These are phyloP conservation scores for Colletotrichum brevisporum DNA, from an alignment of 2,329 filamentous ascomycete genomes.

Conservation along the genomic window DNA sequence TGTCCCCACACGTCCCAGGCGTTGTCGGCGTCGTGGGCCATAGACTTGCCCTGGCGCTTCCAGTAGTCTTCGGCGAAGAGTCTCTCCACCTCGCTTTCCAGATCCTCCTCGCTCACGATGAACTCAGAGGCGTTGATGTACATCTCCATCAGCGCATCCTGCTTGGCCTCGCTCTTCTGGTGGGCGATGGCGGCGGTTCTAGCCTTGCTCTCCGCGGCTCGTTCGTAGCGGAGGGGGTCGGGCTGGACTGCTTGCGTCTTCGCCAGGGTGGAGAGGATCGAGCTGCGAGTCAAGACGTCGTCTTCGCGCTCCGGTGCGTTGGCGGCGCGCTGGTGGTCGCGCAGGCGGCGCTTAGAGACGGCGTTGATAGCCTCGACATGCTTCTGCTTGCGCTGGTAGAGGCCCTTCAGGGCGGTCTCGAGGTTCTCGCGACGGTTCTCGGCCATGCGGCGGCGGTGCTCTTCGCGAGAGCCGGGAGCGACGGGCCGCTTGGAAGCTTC, in stretches of 20 bases:
- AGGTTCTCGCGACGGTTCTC: constrained; percentile 79
- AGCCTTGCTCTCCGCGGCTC: constrained; percentile 58
- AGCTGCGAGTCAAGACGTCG: constrained; percentile 81
- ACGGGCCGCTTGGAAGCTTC: constrained; percentile 51
- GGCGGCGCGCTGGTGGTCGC: constrained; percentile 62
- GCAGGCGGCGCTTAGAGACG: constrained; percentile 57
- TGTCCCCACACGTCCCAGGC: constrained; percentile 65
- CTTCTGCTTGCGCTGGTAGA: constrained; percentile 75
- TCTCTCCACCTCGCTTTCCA: constrained; percentile 79
- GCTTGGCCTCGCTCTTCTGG: constrained; percentile 71
- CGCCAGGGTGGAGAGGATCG: constrained; percentile 68
- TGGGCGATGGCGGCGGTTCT: constrained; percentile 60
- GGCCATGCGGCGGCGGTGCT: constrained; percentile 83
- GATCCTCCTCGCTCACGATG: constrained; percentile 85
- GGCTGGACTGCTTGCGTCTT: constrained; percentile 66
- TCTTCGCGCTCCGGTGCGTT: constrained; percentile 79
- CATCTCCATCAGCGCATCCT: constrained; percentile 84
- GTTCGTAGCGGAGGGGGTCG: constrained; percentile 74
- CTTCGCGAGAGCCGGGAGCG: constrained; percentile 53
- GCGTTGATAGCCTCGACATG: constrained; percentile 59
- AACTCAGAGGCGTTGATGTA: constrained; percentile 92
- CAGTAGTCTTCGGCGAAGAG: constrained; percentile 79
- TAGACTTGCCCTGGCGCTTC: constrained; percentile 55
- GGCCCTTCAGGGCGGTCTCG: constrained; percentile 75
- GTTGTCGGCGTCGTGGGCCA: constrained; percentile 55